Evolutionary conservation across 2,329 filamentous ascomycete species (phyloP), one percentile per base, ranked within the genome.

Genomic region (Daldinia eschscholtzii): DNA sequence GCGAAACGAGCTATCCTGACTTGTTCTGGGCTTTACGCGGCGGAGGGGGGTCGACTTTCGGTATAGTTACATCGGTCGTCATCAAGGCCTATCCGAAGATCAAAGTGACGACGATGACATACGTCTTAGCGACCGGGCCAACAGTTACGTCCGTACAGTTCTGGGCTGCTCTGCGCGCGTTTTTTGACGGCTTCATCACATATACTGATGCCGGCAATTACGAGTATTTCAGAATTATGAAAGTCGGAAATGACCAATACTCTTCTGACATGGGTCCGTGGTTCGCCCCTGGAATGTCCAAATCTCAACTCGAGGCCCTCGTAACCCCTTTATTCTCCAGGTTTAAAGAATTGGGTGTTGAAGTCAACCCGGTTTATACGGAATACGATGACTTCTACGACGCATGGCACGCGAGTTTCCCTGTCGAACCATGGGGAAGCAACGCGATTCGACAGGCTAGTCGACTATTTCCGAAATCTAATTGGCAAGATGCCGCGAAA

Each of bases 1-100:
- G 79, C 57, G 76, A 79, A 56, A 80, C 73, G 15, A 76, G 79
- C 15, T 79, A 86, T 67, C 60, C 77, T 0, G 84, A 86, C 20
- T 76, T 87, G 2, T 86, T 83, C 76, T 85, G 83, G 83, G 84
- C 84, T 10, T 73, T 86, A 26, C 76, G 82, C 28, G 84, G 83
- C 15, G 84, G 80, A 1, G 82, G 83, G 12, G 77, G 79, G 2
- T 81, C 78, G 63, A 83, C 80, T 15, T 84, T 80, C 62, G 83
- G 81, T 5, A 78, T 84, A 6, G 82, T 83, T 7, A 77, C 78
- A 20, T 82, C 80, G 5, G 73, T 79, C 56, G 77, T 79, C 1
- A 75, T 83, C 52, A 79, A 78, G 41, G 80, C 77, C 3, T 76
- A 80, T 64, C 79, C 73, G 30, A 76, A 76, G 20, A 76, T 80